Evolutionary conservation across 805 yeast species (phyloP).

Genomic region (Cyberlindnera misumaiensis): DNA sequence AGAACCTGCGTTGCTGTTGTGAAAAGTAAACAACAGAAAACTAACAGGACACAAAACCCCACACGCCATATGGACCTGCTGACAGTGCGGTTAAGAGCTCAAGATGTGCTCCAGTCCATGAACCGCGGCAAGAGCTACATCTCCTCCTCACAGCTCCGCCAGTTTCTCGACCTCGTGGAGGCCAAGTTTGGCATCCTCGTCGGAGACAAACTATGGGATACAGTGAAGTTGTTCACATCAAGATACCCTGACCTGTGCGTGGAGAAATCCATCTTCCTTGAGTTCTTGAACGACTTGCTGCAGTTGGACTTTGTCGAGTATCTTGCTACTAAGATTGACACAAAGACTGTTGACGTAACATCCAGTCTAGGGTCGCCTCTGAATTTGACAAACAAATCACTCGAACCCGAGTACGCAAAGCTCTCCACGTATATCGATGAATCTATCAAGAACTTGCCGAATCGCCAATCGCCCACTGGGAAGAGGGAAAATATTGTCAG

Average conservation of each 20-base stretch:
- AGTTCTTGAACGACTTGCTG: conserved; percentile 12
- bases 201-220: conserved; percentile 9
- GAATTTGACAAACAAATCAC: conserved; percentile 2
- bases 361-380: conserved; percentile 13
- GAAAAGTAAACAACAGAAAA: no score
- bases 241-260: conserved; percentile 11
- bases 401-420: conserved; percentile 3
- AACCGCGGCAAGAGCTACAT: conserved; percentile 9
- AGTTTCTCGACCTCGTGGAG: conserved; percentile 11
- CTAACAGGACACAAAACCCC: no score
- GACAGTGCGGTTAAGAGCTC: conserved; percentile 4
- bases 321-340: conserved; percentile 7
- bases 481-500: background rate
- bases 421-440: conserved; percentile 5
- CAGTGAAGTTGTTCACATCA: conserved; percentile 7
- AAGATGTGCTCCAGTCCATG: conserved; percentile 7
- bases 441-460: conserved; percentile 3
- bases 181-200: conserved; percentile 10
- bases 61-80: background rate
- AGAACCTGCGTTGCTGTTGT: no score
- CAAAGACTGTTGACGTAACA: conserved; percentile 5
- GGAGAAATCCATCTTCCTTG: conserved; percentile 7
- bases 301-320: conserved; percentile 11
- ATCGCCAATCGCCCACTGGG: background rate
- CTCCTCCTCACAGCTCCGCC: conserved; percentile 11